Percentiles rank a stretch among this genome's conserved stretches.
phyloP scores from a whole-genome alignment of 176 grass and related monocot genomes.

The Hyparrhenia diplandra region DNA sequence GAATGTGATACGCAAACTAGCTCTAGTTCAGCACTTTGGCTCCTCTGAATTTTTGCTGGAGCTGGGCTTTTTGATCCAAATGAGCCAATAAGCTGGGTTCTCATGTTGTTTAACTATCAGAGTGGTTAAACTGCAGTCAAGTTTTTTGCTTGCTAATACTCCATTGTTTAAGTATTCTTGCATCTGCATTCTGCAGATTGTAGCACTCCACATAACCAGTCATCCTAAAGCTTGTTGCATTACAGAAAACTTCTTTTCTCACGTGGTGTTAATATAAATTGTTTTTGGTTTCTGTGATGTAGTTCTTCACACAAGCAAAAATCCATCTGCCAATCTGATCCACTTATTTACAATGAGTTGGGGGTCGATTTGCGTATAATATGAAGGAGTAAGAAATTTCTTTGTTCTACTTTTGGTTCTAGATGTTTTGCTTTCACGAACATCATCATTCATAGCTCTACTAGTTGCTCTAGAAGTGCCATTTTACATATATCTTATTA shows the following conservation, averaged over 20 bases:
- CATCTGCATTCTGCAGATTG: too few species aligned
- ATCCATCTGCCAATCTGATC: conserved; percentile 88
- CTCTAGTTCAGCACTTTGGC: background rate
- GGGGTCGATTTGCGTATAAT: conserved; percentile 97
- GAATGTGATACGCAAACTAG: background rate
- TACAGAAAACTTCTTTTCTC: background rate
- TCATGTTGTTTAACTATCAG: conserved; percentile 10
- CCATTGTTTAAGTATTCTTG: background rate
- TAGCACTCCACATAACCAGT: background rate
- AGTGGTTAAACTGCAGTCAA: conserved; percentile 9
- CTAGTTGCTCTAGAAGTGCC: conserved; percentile 8
- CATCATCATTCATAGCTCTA: background rate
- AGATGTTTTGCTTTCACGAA: background rate
- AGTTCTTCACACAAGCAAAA: conserved; percentile 95
- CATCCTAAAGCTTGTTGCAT: conserved; percentile 13
- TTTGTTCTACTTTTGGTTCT: conserved; percentile 19
- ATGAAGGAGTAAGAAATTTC: conserved; percentile 81
- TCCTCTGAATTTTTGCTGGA: background rate
- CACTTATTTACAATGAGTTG: conserved; percentile 90
- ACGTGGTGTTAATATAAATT: conserved; percentile 22
- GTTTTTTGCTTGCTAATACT: background rate
- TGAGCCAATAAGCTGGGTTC: background rate
- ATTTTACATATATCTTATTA: conserved; percentile 3
- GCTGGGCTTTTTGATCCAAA: conserved; percentile 1
- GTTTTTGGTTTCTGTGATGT: conserved; percentile 44